Conservation (phyloP, 164 flowering plant genomes). For the Santalum album region DNA sequence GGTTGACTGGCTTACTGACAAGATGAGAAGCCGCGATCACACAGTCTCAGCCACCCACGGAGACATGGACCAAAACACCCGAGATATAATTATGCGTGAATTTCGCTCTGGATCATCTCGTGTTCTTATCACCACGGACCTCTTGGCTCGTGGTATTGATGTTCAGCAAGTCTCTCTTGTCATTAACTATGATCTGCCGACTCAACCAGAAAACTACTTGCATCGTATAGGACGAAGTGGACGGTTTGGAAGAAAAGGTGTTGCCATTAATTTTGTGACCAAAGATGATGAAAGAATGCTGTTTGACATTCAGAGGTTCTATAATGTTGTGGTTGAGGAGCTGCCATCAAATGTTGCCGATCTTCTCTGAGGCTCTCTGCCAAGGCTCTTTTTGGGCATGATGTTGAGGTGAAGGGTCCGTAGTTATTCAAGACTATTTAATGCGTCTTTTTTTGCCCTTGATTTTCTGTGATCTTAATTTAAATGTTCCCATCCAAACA, state of each 20-base stretch:
- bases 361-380: background rate
- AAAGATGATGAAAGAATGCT: background rate
- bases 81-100: conserved; percentile 1
- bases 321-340: conserved; percentile 2
- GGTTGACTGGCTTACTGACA: conserved; percentile 3
- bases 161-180: conserved; percentile 4
- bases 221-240: conserved; percentile 6
- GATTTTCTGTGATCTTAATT: conserved; percentile 7
- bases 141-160: conserved; percentile 7
- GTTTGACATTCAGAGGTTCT: conserved; percentile 2
- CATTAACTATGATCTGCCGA: conserved; percentile 4
- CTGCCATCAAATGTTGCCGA: conserved; percentile 1
- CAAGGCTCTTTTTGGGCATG: conserved; percentile 3
- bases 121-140: conserved; percentile 2
- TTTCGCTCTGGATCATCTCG: conserved; percentile 2
- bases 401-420: conserved; percentile 14
- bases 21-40: background rate
- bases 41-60: conserved; percentile 3
- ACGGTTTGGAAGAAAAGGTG: conserved; percentile 5
- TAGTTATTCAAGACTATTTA: conserved; percentile 14
- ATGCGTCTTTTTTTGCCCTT: conserved; percentile 2
- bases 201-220: conserved; percentile 1
- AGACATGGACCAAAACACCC: conserved; percentile 4
- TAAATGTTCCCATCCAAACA: conserved; percentile 9
- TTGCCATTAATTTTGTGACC: conserved; percentile 2